These are phyloP conservation scores for Talaromyces adpressus DNA, from an alignment of 495 filamentous ascomycete species.

Conservation along the genomic window DNA sequence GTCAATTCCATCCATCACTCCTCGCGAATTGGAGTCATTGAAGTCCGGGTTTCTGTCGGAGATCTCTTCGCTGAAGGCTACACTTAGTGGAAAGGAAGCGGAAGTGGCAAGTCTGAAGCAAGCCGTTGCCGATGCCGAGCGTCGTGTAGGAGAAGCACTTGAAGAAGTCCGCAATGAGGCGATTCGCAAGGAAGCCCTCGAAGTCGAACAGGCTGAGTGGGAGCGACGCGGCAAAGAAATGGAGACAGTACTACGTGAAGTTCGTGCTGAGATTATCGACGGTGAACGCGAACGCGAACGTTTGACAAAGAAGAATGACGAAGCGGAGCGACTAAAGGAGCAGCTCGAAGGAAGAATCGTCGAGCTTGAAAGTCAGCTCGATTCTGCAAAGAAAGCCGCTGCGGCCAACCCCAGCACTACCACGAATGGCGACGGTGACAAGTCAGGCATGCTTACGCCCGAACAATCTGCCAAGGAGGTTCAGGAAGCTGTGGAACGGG, in stretches of 20 bases:
- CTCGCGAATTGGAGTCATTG: conserved; percentile 83
- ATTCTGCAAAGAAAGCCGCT: conserved; percentile 50
- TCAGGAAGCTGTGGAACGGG: conserved; percentile 85
- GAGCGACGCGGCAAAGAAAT: conserved; percentile 78
- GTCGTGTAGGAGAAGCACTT: conserved; percentile 77
- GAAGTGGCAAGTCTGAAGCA: conserved; percentile 78
- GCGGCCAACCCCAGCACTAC: conserved; percentile 13
- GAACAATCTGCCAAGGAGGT: conserved; percentile 46
- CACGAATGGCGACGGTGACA: conserved; percentile 8
- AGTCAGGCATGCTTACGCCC: conserved; percentile 14
- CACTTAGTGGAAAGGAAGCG: conserved; percentile 82
- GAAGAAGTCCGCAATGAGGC: conserved; percentile 73
- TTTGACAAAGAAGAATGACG: conserved; percentile 61
- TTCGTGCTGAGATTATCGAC: conserved; percentile 73
- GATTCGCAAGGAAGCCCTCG: conserved; percentile 56
- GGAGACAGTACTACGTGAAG: conserved; percentile 67
- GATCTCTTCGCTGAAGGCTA: conserved; percentile 82
- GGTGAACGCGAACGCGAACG: conserved; percentile 70
- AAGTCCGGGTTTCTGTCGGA: conserved; percentile 86
- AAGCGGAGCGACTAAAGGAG: conserved; percentile 64
- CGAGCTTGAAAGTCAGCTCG: conserved; percentile 68
- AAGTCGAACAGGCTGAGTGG: conserved; percentile 76
- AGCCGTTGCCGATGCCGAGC: conserved; percentile 81
- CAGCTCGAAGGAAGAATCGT: conserved; percentile 45
- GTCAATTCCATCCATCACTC: conserved; percentile 83